Evolutionary conservation across 257 asterid genomes (phyloP), one percentile per base, ranked within the genome.

Genomic region (Catharanthus roseus): DNA sequence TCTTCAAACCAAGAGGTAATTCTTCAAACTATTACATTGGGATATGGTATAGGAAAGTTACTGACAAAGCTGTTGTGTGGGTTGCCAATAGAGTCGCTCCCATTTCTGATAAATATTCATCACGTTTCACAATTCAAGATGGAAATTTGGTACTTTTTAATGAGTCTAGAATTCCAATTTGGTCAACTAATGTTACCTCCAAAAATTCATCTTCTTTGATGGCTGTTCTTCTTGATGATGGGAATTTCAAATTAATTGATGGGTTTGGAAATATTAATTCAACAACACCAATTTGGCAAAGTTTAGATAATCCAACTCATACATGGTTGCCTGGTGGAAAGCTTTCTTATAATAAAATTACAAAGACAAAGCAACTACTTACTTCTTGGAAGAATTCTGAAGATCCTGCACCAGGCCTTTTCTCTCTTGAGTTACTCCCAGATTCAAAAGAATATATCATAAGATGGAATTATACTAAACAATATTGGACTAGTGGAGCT

Each of bases 261-360:
- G 83, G 74, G 72, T 71, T 75, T 13, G 54, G 76, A 6, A 65
- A 67, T 67, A 24, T 41, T 24, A 71, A 28, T 75, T 41, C 45
- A 54, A 31, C 45, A 24, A 10, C 58, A 8, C 75, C 86, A 31
- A 34, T 82, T 64, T 92, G 96, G 98, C 74, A 88, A 72, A 92
- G 98, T 71, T 61, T 92, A 45, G 86, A 86, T 77, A 6, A 83
- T 55, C 90, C 90, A 3, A 79, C 65, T 19, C 36, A 85, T 62
- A 88, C 96, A 36, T 92, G 96, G 96, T 74, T 92, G 67, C 95
- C 96, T 24, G 95, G 85, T 53, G 81, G 85, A 4, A 92, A 78
- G 75, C 72, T 92, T 79, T 71, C 88, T 0, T 88, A 80, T 7
- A 74, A 90, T 56, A 92, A 85, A 65, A 69, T 74, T 11, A 92